Evolutionary conservation across 2,329 filamentous ascomycete species (phyloP), one percentile per base, ranked within the genome.

Genomic region (Cucurbitaria berberidis): DNA sequence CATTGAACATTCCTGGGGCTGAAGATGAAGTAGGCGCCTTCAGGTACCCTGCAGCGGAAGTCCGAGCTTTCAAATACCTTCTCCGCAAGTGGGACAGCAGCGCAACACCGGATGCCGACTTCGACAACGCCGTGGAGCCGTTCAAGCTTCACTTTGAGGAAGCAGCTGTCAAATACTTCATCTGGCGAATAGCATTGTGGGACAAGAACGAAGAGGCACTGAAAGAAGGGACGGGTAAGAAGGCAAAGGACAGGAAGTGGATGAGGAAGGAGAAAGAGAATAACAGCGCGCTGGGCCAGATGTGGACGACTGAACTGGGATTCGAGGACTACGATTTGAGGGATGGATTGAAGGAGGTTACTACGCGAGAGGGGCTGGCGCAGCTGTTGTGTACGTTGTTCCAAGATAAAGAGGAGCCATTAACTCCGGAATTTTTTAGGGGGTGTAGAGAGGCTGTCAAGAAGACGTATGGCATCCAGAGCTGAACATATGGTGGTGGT

Each of bases 351-450:
- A 66, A 68, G 60, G 53, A 64, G 32, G 55, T 59, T 41, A 64
- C 60, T 16, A 64, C 63, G 16, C 51, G 59, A 26, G 65, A 68
- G 29, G 65, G 65, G 3, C 27, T 68, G 34, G 65, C 65, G n/a
- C 65, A 68, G 42, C 34, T 68, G 16, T 34, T 68, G 13, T 67
- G 55, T 60, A 67, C 63, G 26, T 48, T 68, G 21, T 41, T 67
- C 48, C 59, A 63, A 46, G 59, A 62, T 35, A 27, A 38, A 9
- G 52, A 45, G 15, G 18, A 42, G n/a, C 57, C 53, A 16, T 29
- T 57, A 36, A 53, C 45, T 8, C 54, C 61, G 24, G 46, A 55
- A 15, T 22, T 68, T 13, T 53, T 53, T 2, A 46, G 41, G 8
- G 51, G 57, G 45, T 64, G 57, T 30, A 65, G 35, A 18, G 51